Conservation (phyloP, 805 yeast genomes). For the Sugiyamaella floridensis region DNA sequence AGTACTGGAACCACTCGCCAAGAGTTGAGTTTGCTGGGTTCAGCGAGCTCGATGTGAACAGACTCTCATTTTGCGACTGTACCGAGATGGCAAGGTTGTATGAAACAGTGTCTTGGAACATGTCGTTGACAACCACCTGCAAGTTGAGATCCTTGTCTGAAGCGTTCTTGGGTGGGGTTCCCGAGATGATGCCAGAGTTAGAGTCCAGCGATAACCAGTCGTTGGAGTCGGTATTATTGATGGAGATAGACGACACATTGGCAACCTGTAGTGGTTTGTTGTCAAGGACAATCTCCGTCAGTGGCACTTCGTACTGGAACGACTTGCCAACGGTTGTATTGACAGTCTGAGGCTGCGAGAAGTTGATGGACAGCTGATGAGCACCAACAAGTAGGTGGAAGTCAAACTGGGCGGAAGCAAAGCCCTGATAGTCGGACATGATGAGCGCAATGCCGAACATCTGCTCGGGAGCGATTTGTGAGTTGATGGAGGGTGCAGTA, state of each 20-base stretch:
- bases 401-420: slow-evolving; percentile 57
- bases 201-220: slow-evolving; percentile 63
- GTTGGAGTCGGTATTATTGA: slow-evolving; percentile 47
- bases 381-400: slow-evolving; percentile 82
- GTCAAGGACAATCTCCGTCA: slow-evolving; percentile 59
- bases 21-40: slow-evolving; percentile 62
- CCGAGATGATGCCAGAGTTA: slow-evolving; percentile 58
- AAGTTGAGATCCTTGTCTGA: slow-evolving; percentile 27
- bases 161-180: slow-evolving; percentile 53
- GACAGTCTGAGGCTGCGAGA: slow-evolving; percentile 46
- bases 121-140: slow-evolving; percentile 38
- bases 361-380: slow-evolving; percentile 66
- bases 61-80: slow-evolving; percentile 16
- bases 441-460: slow-evolving; percentile 62
- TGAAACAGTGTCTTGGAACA: slow-evolving; percentile 29
- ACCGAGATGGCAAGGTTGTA: slow-evolving; percentile 24
- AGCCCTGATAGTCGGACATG: slow-evolving; percentile 74
- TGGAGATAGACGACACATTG: slow-evolving; percentile 49
- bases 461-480: slow-evolving; percentile 82
- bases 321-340: slow-evolving; percentile 61
- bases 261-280: slow-evolving; percentile 39
- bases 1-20: slow-evolving; percentile 46
- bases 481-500: slow-evolving; percentile 78
- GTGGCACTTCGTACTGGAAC: slow-evolving; percentile 54
- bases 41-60: slow-evolving; percentile 43